These are phyloP conservation scores for Hammondia hammondi DNA, from an alignment of 169 alveolate genomes.

Conservation along the genomic window DNA sequence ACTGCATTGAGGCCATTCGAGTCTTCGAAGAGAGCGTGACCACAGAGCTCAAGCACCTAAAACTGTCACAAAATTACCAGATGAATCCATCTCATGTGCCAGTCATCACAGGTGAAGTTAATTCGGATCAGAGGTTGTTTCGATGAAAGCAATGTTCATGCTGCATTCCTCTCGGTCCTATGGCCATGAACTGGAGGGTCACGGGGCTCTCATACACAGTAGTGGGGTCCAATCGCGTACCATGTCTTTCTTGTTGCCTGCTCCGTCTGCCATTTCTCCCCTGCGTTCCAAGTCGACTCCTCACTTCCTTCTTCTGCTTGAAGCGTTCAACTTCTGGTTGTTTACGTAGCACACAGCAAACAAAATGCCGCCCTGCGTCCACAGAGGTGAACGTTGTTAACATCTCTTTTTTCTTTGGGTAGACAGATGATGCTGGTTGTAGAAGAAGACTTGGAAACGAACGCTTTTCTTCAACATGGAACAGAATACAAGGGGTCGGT, in stretches of 20 bases:
- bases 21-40: conserved; percentile 33
- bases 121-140: not conserved
- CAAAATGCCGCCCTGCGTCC: too few relatives aligned
- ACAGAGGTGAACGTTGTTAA: too few relatives aligned
- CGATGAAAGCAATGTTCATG: too few relatives aligned
- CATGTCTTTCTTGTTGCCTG: not conserved
- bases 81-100: conserved; percentile 22
- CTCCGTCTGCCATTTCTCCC: not conserved
- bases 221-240: not conserved
- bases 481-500: too few relatives aligned
- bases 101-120: conserved; percentile 5
- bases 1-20: not conserved
- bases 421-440: too few relatives aligned
- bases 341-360: too few relatives aligned
- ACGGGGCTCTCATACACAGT: not conserved
- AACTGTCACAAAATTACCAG: not conserved
- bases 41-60: conserved; percentile 9
- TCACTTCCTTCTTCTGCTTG: too few relatives aligned
- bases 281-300: too few relatives aligned
- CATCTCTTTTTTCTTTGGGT: too few relatives aligned
- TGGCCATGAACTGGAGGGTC: not conserved
- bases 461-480: too few relatives aligned
- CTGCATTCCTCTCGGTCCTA: not conserved
- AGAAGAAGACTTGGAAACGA: too few relatives aligned
- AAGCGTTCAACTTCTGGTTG: too few relatives aligned